These are phyloP conservation scores for Vitis amurensis DNA, from an alignment of 164 flowering plant genomes.

Conservation along the genomic window DNA sequence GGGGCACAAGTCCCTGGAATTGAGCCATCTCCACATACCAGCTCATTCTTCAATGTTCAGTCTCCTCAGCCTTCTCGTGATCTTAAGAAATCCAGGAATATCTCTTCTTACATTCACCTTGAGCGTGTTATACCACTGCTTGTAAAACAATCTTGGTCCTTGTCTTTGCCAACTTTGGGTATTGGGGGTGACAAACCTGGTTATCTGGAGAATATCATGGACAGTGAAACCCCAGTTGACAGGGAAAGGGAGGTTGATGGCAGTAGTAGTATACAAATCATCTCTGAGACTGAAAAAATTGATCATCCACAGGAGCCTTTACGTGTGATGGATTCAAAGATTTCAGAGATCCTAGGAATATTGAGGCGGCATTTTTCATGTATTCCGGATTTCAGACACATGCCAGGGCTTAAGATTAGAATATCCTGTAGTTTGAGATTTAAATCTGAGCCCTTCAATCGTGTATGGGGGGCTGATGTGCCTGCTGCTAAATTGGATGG, in stretches of 20 bases:
- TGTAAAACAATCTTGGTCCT: conserved; percentile 86
- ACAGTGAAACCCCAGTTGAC: conserved; percentile 32
- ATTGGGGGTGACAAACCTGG: conserved; percentile 26
- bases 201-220: conserved; percentile 42
- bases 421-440: conserved; percentile 69
- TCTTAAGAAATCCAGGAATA: conserved; percentile 50
- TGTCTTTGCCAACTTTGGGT: conserved; percentile 53
- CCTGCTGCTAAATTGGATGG: conserved; percentile 28
- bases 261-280: conserved; percentile 19
- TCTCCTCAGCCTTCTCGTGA: conserved; percentile 49
- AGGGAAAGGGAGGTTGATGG: conserved; percentile 31
- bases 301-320: conserved; percentile 48
- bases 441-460: conserved; percentile 64
- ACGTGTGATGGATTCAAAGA: conserved; percentile 83
- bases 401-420: conserved; percentile 75
- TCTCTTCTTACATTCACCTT: conserved; percentile 73
- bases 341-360: conserved; percentile 56
- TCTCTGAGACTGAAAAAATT: conserved; percentile 30
- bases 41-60: conserved; percentile 54
- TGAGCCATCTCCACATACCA: conserved; percentile 60
- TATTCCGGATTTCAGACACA: conserved; percentile 83
- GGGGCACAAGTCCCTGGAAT: conserved; percentile 70
- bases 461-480: conserved; percentile 42
- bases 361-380: conserved; percentile 74
- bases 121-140: conserved; percentile 64